phyloP scores from a whole-genome alignment of 225 moss, liverwort and hornwort species.

The Takakia lepidozioides region DNA sequence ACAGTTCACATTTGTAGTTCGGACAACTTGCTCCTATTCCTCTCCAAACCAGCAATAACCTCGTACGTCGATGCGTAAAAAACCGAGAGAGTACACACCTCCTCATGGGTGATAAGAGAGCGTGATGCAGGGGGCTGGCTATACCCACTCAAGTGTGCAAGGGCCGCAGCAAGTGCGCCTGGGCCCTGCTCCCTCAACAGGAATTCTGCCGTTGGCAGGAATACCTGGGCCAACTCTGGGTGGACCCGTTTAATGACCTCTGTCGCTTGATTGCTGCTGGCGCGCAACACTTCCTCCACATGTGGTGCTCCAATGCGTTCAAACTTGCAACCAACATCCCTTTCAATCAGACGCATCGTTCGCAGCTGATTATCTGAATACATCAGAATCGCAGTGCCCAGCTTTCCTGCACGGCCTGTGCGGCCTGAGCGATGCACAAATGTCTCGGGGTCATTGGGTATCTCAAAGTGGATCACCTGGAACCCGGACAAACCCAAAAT shows the following conservation, averaged over 20 bases:
- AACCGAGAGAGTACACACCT: slow-evolving; percentile 20
- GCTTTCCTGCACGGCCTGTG: slow-evolving; percentile 76
- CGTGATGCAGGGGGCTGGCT: slow-evolving; percentile 66
- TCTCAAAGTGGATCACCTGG: slow-evolving; percentile 74
- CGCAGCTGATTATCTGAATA: slow-evolving; percentile 41
- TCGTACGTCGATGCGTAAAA: no score
- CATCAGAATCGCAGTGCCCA: slow-evolving; percentile 66
- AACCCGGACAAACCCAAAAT: background rate
- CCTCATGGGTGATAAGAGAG: slow-evolving; percentile 67
- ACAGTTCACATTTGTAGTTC: background rate
- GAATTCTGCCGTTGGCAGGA: slow-evolving; percentile 53
- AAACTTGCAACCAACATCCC: slow-evolving; percentile 65
- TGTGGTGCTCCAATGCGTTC: slow-evolving; percentile 45
- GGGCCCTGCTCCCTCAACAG: slow-evolving; percentile 50
- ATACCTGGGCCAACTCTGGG: slow-evolving; percentile 51
- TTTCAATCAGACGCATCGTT: slow-evolving; percentile 70
- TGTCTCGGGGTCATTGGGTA: slow-evolving; percentile 74
- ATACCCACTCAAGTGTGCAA: slow-evolving; percentile 73
- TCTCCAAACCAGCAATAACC: no score
- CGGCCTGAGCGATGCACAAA: slow-evolving; percentile 79
- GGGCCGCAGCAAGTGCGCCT: slow-evolving; percentile 65
- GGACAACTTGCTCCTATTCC: no score
- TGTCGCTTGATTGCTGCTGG: slow-evolving; percentile 54
- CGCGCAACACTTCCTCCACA: slow-evolving; percentile 48
- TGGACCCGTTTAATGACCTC: slow-evolving; percentile 53